phyloP scores from a whole-genome alignment of 2,329 filamentous ascomycete species.

The Penicillium hesseltinei region DNA sequence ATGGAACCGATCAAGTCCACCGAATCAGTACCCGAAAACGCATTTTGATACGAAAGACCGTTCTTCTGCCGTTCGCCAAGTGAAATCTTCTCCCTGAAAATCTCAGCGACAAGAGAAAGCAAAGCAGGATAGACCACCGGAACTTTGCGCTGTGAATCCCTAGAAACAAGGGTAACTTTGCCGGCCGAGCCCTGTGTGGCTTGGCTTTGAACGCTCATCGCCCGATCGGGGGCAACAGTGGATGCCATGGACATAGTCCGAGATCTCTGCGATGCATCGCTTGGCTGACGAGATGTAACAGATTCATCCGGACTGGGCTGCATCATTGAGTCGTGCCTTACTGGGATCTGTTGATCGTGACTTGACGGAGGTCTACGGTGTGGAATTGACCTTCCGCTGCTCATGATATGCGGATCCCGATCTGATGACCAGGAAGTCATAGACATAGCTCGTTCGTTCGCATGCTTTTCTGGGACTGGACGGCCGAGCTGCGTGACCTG shows the following conservation, averaged over 20 bases:
- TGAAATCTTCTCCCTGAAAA: constrained; percentile 84
- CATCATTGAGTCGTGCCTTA: constrained; percentile 44
- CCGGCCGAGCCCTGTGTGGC: constrained; percentile 50
- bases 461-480: constrained; percentile 84
- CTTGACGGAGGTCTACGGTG: constrained; percentile 64
- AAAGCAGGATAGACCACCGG: constrained; percentile 92
- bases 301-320: constrained; percentile 40
- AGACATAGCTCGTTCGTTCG: constrained; percentile 94
- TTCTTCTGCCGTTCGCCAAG: constrained; percentile 92
- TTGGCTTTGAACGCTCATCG: constrained; percentile 56
- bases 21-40: constrained; percentile 92
- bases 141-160: constrained; percentile 64
- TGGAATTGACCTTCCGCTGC: constrained; percentile 79
- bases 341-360: constrained; percentile 33
- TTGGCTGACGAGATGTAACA: constrained; percentile 40
- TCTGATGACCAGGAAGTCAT: constrained; percentile 82
- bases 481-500: constrained; percentile 90
- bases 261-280: constrained; percentile 44
- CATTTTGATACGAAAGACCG: constrained; percentile 93
- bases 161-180: constrained; percentile 55
- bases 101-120: constrained; percentile 87
- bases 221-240: constrained; percentile 55
- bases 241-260: constrained; percentile 94
- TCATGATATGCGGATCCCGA: constrained; percentile 80
- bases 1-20: constrained; percentile 96